Evolutionary conservation across 176 grass and related monocot genomes (phyloP), one percentile per base, ranked within the genome.

Genomic region (Oryza glaberrima): DNA sequence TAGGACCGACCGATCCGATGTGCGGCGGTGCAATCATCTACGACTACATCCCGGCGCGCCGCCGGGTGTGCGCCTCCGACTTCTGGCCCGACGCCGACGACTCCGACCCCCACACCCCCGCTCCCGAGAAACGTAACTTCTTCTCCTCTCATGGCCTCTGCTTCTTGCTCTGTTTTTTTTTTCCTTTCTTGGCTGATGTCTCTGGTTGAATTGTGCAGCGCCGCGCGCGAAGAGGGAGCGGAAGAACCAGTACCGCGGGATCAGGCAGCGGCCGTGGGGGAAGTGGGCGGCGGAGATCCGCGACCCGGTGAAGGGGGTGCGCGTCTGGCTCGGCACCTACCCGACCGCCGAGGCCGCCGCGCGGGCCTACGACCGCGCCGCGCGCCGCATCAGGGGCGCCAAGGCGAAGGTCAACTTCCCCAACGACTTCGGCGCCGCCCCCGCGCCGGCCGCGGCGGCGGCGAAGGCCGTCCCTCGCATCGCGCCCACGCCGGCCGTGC

Each of bases 351-450:
- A 95, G 83, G 96, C 83, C 4, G 96, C 96, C 0, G 96, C 96
- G 32, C 88, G 90, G 28, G 96, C 96, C 3, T 98, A 98, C 81
- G 93, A 98, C 83, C 91, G 90, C 41, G 96, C 85, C 67, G 96
- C 96, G 7, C 82, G 90, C 17, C 93, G 93, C 77, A 96, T 98
- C 85, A 73, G 96, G 9, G 96, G 93, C 48, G 84, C 92, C 86
- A 98, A 98, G 77, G 96, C 96, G 3, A 98, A 98, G 89, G 83
- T 98, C 67, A 98, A 98, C 85, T 98, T 98, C 91, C 87, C 96
- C 81, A 90, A 84, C 46, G 87, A 98, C 35, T 9, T n/a, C 12
- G 4, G 54, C 5, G 25, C 11, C 17, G 69, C 52, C 0, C 17
- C 14, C 28, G 35, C 77, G 6, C 8, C 84, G 19, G 51, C 1